phyloP scores from a whole-genome alignment of 1,284 basidiomycete genomes.

The Trichosporon sp. region DNA sequence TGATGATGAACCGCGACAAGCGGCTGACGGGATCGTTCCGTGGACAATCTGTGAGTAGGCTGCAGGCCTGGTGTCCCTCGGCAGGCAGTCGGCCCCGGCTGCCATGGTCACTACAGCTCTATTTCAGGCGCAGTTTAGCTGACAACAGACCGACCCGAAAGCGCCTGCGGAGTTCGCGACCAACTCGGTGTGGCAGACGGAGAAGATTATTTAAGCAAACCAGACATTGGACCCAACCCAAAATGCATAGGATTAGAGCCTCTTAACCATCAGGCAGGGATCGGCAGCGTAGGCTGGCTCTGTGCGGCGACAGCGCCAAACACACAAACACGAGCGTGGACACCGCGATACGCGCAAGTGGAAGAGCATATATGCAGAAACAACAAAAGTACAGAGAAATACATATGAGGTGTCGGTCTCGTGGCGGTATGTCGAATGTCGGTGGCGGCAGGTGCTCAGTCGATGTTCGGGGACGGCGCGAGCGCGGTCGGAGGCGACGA shows the following conservation, averaged over 20 bases:
- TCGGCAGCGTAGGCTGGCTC: too few species aligned
- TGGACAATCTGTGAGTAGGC: constrained; percentile 68
- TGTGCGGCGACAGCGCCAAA: neutral
- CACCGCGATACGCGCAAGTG: neutral
- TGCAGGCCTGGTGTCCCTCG: neutral
- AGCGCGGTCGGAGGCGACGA: neutral
- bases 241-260: constrained; percentile 20
- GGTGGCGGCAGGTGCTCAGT: neutral
- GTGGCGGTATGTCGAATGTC: neutral
- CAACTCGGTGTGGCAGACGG: constrained; percentile 72
- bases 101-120: too few species aligned
- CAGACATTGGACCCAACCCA: neutral
- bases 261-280: neutral
- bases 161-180: constrained; percentile 72
- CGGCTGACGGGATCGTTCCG: constrained; percentile 80
- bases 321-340: neutral
- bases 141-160: constrained; percentile 61
- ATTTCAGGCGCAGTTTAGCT: neutral
- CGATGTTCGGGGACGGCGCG: neutral
- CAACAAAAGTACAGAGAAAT: neutral
- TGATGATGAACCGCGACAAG: constrained; percentile 89
- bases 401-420: neutral
- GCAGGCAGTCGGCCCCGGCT: too few species aligned
- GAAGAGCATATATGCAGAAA: constrained; percentile 2
- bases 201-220: constrained; percentile 38